Evolutionary conservation across 257 asterid genomes (phyloP).

Genomic region (Mentha longifolia): DNA sequence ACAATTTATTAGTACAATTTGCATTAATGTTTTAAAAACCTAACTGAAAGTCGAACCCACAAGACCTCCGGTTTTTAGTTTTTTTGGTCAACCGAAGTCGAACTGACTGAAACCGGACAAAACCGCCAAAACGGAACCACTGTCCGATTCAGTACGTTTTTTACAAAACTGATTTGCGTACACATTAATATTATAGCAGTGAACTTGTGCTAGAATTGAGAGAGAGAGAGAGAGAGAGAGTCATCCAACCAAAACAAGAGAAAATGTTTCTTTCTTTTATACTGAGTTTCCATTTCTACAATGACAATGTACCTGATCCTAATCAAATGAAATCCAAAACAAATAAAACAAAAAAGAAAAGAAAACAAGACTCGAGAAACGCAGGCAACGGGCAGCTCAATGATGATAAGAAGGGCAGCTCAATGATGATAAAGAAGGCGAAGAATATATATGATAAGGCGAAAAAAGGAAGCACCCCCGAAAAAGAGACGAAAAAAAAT

Average conservation of each 20-base stretch:
- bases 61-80: too few relatives aligned
- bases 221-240: constrained; percentile 5
- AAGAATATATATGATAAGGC: constrained; percentile 31
- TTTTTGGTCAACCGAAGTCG: too few relatives aligned
- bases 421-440: constrained; percentile 13
- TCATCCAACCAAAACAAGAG: constrained; percentile 13
- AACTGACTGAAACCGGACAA: too few relatives aligned
- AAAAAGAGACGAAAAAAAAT: not conserved
- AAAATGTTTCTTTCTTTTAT: constrained; percentile 33
- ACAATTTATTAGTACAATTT: too few relatives aligned
- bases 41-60: too few relatives aligned
- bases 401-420: constrained; percentile 19
- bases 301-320: constrained; percentile 41
- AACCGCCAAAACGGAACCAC: too few relatives aligned
- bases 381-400: constrained; percentile 34
- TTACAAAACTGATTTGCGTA: too few relatives aligned
- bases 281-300: constrained; percentile 43
- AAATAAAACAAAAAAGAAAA: constrained; percentile 9
- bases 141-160: too few relatives aligned
- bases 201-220: too few relatives aligned
- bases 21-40: too few relatives aligned
- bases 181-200: too few relatives aligned
- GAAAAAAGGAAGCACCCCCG: not conserved
- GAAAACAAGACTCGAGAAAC: not conserved
- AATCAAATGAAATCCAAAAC: constrained; percentile 31